These are phyloP conservation scores for Neofusicoccum sp. DNA, from an alignment of 2,329 filamentous ascomycete species.

Conservation along the genomic window DNA sequence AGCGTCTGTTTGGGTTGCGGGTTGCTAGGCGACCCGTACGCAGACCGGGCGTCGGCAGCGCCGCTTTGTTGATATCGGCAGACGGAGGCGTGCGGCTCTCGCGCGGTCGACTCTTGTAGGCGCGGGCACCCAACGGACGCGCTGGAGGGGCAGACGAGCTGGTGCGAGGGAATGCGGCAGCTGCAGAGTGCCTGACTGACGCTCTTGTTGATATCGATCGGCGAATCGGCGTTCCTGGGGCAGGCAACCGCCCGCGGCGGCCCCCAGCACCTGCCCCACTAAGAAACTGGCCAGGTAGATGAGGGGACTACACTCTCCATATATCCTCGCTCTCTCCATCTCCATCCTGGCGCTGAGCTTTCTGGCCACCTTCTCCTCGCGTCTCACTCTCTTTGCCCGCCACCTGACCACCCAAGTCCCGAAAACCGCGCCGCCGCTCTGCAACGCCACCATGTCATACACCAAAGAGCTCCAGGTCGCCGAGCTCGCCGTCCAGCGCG, in stretches of 20 bases:
- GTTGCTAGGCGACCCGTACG: slow-evolving; percentile 15
- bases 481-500: slow-evolving; percentile 84
- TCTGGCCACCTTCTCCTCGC: slow-evolving; percentile 22
- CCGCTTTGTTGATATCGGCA: slow-evolving; percentile 12
- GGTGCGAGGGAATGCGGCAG: not conserved
- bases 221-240: slow-evolving; percentile 15
- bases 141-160: too few species aligned
- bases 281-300: slow-evolving; percentile 17
- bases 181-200: not conserved
- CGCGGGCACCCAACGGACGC: not conserved
- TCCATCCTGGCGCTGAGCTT: slow-evolving; percentile 27
- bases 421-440: slow-evolving; percentile 19
- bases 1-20: slow-evolving; percentile 10
- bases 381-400: slow-evolving; percentile 20
- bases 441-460: slow-evolving; percentile 52
- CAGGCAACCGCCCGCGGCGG: slow-evolving; percentile 7
- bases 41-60: not conserved
- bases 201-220: slow-evolving; percentile 9
- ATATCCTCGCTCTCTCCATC: slow-evolving; percentile 31
- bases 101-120: not conserved
- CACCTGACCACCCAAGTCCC: slow-evolving; percentile 19
- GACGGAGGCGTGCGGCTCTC: not conserved
- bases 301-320: slow-evolving; percentile 13
- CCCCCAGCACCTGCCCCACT: slow-evolving; percentile 17
- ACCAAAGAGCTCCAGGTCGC: slow-evolving; percentile 77